Conservation (phyloP, 305 asterid genomes). For the Salvia sclarea region DNA sequence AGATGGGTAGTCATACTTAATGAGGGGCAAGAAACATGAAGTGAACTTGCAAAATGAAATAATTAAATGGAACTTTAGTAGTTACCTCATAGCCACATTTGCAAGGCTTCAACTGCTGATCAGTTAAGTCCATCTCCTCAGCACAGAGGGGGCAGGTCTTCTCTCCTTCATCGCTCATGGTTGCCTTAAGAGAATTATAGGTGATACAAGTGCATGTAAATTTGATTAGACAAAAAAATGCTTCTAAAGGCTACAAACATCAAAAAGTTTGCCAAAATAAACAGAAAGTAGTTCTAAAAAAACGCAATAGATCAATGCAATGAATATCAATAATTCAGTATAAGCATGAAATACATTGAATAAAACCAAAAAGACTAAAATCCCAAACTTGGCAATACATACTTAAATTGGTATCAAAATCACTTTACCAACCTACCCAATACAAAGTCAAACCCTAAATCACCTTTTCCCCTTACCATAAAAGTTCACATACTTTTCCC, state of each 20-base stretch:
- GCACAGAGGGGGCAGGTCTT: slow-evolving; percentile 97
- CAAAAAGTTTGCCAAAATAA: not conserved
- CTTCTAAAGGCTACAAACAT: not conserved
- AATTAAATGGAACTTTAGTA: slow-evolving; percentile 7
- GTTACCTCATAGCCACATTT: slow-evolving; percentile 95
- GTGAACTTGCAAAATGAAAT: not conserved
- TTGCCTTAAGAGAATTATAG: slow-evolving; percentile 41
- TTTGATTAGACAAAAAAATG: not conserved
- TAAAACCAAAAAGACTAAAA: not conserved
- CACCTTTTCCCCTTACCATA: slow-evolving; percentile 17
- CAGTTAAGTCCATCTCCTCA: slow-evolving; percentile 99
- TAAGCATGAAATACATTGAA: not conserved
- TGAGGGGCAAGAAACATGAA: not conserved
- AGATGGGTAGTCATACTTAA: not conserved
- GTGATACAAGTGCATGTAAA: slow-evolving; percentile 15
- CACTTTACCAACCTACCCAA: slow-evolving; percentile 38
- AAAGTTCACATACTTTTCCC: slow-evolving; percentile 18
- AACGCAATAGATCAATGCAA: slow-evolving; percentile 22
- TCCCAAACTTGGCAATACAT: slow-evolving; percentile 17
- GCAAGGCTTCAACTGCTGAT: slow-evolving; percentile 99
- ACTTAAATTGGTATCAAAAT: slow-evolving; percentile 23
- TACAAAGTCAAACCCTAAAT: slow-evolving; percentile 52
- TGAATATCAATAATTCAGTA: not conserved
- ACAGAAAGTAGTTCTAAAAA: slow-evolving; percentile 8
- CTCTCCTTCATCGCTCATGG: slow-evolving; percentile 93